Percentiles rank a stretch among this genome's conserved stretches.
Evolutionary conservation across 139 green algal genomes (phyloP).

Genomic region (Tetradesmus obliquus): DNA sequence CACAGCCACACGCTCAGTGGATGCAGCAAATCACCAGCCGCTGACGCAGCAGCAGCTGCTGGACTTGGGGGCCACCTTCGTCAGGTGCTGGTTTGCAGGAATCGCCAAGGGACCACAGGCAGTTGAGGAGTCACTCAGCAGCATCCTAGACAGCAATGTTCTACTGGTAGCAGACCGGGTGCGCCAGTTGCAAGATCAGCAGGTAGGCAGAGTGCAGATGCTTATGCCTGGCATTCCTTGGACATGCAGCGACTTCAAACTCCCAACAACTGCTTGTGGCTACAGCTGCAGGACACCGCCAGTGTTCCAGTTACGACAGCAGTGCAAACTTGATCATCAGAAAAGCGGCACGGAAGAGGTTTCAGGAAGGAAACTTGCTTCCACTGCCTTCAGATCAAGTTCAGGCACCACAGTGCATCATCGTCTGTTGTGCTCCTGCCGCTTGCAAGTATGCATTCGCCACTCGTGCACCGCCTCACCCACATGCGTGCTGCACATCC

Average conservation of each 20-base stretch:
- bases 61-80: constrained; percentile 35
- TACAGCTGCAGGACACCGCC: too few relatives aligned
- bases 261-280: not conserved
- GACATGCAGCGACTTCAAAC: too few relatives aligned
- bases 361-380: too few relatives aligned
- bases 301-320: too few relatives aligned
- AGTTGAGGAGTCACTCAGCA: constrained; percentile 14
- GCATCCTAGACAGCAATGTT: not conserved
- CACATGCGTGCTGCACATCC: not conserved
- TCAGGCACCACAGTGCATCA: too few relatives aligned
- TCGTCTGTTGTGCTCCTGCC: too few relatives aligned
- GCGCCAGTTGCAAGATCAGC: not conserved
- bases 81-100: constrained; percentile 35
- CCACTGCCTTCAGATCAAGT: too few relatives aligned
- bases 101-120: constrained; percentile 36
- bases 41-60: constrained; percentile 39
- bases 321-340: too few relatives aligned
- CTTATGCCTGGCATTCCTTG: not conserved
- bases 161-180: constrained; percentile 27
- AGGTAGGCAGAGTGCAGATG: not conserved
- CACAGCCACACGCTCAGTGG: not conserved
- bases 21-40: not conserved
- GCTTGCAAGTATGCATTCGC: too few relatives aligned
- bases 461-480: too few relatives aligned
- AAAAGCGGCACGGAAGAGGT: too few relatives aligned